Percentiles rank a stretch among this genome's conserved stretches.
phyloP scores from a whole-genome alignment of 176 grass and related monocot genomes.

The Avena atlantica region DNA sequence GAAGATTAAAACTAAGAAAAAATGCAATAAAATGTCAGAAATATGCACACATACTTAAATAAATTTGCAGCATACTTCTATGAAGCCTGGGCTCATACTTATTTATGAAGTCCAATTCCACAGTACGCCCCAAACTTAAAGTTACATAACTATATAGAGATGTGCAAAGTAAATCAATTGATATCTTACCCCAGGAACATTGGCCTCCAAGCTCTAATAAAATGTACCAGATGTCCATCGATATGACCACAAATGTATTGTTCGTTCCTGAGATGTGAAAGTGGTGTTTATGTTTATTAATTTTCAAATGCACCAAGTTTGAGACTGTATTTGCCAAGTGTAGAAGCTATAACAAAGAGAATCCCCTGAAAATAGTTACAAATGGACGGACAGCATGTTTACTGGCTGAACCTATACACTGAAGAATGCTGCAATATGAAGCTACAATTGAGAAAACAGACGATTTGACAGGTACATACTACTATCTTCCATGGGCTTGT shows the following conservation, averaged over 20 bases:
- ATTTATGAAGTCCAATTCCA: conserved; percentile 62
- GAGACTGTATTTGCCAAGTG: conserved; percentile 9
- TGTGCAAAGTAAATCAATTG: conserved; percentile 68
- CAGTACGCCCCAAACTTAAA: conserved; percentile 69
- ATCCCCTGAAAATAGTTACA: conserved; percentile 5
- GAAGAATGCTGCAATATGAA: conserved; percentile 61
- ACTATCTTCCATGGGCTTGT: neutral
- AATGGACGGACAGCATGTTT: neutral
- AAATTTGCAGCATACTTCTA: conserved; percentile 59
- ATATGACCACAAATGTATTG: conserved; percentile 24
- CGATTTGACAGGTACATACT: neutral
- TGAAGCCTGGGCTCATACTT: conserved; percentile 63
- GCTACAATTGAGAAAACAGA: conserved; percentile 34
- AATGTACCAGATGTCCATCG: conserved; percentile 34
- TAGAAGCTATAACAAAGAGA: conserved; percentile 13
- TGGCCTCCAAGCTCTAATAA: conserved; percentile 73
- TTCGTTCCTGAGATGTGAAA: conserved; percentile 17
- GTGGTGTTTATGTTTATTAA: neutral
- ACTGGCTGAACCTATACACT: conserved; percentile 40
- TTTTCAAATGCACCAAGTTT: neutral
- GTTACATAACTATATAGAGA: conserved; percentile 54
- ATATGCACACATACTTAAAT: conserved; percentile 30
- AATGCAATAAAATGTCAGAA: conserved; percentile 10
- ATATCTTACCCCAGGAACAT: conserved; percentile 85
- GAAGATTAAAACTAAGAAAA: neutral